A percentile compares a stretch with the other conserved stretches of the same genome.
Conservation (phyloP, 306 rosid genomes). For the Cercis canadensis region DNA sequence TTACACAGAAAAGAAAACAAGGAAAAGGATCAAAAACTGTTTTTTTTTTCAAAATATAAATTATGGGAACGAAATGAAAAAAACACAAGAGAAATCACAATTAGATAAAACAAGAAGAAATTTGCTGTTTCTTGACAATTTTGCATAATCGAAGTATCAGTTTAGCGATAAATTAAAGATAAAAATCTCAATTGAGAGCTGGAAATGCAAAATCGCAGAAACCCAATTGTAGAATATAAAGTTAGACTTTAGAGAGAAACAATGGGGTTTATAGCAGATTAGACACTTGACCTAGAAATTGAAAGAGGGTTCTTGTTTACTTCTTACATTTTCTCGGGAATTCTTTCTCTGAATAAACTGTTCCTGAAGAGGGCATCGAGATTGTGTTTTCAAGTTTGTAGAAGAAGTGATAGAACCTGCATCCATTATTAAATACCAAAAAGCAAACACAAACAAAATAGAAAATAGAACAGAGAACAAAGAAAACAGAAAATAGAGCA, state of each 20-base stretch:
- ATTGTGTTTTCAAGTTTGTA: constrained; percentile 14
- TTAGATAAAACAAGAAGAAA: no score
- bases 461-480: not conserved
- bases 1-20: not conserved
- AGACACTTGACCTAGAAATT: no score
- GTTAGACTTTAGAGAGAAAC: no score
- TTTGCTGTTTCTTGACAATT: no score
- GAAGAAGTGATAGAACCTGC: constrained; percentile 55
- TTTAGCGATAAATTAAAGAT: no score
- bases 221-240: no score
- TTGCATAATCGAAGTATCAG: no score
- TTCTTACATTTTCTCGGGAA: constrained; percentile 50
- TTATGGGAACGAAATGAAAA: no score
- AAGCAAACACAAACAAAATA: not conserved
- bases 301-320: not conserved
- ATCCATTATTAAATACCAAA: constrained; percentile 44
- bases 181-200: no score
- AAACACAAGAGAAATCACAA: no score
- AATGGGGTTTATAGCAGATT: no score
- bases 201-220: no score
- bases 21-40: not conserved
- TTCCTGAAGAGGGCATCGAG: constrained; percentile 51
- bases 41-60: not conserved
- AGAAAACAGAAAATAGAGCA: not conserved
- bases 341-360: constrained; percentile 47